Conservation (phyloP, 106 monocot genomes). For the Apostasia shenzhenica region DNA sequence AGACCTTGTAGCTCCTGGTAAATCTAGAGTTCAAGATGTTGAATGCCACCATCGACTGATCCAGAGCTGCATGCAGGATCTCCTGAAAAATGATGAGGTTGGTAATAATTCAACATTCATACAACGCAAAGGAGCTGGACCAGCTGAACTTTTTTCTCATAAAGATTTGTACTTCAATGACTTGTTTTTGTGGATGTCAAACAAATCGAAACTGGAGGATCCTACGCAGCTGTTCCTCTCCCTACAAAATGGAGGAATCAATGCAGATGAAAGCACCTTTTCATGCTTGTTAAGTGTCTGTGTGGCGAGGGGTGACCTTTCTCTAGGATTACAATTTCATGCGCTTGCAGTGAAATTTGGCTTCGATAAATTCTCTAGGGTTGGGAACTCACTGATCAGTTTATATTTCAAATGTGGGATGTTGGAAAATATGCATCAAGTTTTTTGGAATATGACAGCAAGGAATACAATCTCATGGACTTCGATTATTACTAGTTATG, state of each 20-base stretch:
- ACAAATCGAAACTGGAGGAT: slow-evolving; percentile 14
- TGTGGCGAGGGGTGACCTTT: slow-evolving; percentile 12
- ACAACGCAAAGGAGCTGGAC: neutral
- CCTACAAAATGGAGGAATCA: slow-evolving; percentile 22
- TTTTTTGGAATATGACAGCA: slow-evolving; percentile 26
- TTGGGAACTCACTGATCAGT: slow-evolving; percentile 41
- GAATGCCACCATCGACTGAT: slow-evolving; percentile 35
- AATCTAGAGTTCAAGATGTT: neutral
- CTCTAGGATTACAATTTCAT: slow-evolving; percentile 31
- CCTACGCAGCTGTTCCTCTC: slow-evolving; percentile 14
- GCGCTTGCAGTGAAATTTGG: slow-evolving; percentile 25
- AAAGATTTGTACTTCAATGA: neutral
- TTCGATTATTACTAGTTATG: slow-evolving; percentile 39
- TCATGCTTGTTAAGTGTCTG: slow-evolving; percentile 23
- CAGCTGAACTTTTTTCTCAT: neutral
- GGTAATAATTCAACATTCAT: neutral
- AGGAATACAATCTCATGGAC: slow-evolving; percentile 41
- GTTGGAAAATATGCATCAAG: slow-evolving; percentile 20
- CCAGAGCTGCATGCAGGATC: slow-evolving; percentile 29
- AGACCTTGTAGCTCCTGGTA: slow-evolving; percentile 16
- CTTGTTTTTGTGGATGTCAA: slow-evolving; percentile 1
- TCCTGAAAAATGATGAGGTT: slow-evolving; percentile 11
- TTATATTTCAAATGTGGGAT: slow-evolving; percentile 32
- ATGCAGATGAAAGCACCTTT: slow-evolving; percentile 9
- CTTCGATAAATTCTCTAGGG: slow-evolving; percentile 5